phyloP scores from a whole-genome alignment of 2,329 filamentous ascomycete genomes.

The Nigrospora osmanthi region DNA sequence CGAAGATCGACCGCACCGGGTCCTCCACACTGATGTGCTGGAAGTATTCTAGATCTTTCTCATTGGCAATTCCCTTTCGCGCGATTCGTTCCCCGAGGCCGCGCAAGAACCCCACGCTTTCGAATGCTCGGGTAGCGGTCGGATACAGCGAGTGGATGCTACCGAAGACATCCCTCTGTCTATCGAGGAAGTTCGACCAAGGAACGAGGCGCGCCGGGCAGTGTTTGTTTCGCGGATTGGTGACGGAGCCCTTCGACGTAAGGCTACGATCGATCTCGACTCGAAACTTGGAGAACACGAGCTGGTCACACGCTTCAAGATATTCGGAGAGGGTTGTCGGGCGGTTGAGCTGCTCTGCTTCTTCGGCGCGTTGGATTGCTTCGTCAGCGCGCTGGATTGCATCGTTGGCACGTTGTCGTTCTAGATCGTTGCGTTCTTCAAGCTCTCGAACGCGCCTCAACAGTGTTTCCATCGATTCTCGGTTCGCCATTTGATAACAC shows the following conservation, averaged over 20 bases:
- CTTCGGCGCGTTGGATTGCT: background rate
- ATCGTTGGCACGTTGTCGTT: background rate
- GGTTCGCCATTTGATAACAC: no score
- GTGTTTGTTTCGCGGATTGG: slow-evolving; percentile 18
- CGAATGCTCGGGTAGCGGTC: slow-evolving; percentile 12
- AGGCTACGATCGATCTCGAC: slow-evolving; percentile 15
- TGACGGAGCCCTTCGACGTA: slow-evolving; percentile 17
- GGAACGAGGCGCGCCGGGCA: slow-evolving; percentile 18
- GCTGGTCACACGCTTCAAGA: slow-evolving; percentile 17
- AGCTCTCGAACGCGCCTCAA: no score
- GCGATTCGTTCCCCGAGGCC: slow-evolving; percentile 13
- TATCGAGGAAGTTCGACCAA: slow-evolving; percentile 20
- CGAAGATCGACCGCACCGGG: slow-evolving; percentile 19
- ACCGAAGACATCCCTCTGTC: slow-evolving; percentile 13
- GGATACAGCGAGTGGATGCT: slow-evolving; percentile 13
- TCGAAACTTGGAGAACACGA: slow-evolving; percentile 10
- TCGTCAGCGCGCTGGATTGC: background rate
- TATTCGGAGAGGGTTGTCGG: slow-evolving; percentile 22
- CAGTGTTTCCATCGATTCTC: no score
- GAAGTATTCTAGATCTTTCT: slow-evolving; percentile 22
- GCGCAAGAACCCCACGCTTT: slow-evolving; percentile 13
- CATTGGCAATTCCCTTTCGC: slow-evolving; percentile 9
- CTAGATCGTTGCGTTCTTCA: background rate
- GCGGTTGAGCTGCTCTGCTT: slow-evolving; percentile 12
- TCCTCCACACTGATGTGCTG: slow-evolving; percentile 18